A percentile compares a stretch with the other conserved stretches of the same genome.
Conservation (phyloP, 768 basidiomycete genomes). For the Auriscalpium orientale region DNA sequence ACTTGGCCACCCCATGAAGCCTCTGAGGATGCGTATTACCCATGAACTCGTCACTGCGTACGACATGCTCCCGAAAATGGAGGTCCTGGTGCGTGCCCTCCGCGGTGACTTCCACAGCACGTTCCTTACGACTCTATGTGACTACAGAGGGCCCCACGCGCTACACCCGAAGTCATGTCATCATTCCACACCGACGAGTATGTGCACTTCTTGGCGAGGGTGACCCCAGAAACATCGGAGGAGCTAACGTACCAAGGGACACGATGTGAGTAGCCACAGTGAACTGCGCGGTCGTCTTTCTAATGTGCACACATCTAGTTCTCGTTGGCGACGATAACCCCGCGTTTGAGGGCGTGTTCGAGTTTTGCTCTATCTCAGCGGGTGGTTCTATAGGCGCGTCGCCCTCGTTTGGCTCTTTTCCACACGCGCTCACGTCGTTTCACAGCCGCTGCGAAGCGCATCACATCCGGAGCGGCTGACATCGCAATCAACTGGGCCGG, state of each 20-base stretch:
- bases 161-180: slow-evolving; percentile 52
- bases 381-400: slow-evolving; percentile 87
- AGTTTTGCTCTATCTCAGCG: slow-evolving; percentile 94
- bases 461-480: slow-evolving; percentile 73
- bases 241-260: slow-evolving; percentile 79
- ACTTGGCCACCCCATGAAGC: slow-evolving; percentile 91
- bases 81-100: slow-evolving; percentile 61
- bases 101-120: neutral
- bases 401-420: neutral
- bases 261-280: slow-evolving; percentile 54
- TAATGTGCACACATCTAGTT: slow-evolving; percentile 23
- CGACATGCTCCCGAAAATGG: slow-evolving; percentile 91
- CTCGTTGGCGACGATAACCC: slow-evolving; percentile 90
- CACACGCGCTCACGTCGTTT: neutral
- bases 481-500: slow-evolving; percentile 96
- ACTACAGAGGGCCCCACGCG: slow-evolving; percentile 26
- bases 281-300: neutral
- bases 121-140: neutral
- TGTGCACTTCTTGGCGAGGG: slow-evolving; percentile 80
- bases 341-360: slow-evolving; percentile 92
- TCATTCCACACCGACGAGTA: slow-evolving; percentile 98
- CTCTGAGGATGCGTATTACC: slow-evolving; percentile 88
- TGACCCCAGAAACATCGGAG: slow-evolving; percentile 87
- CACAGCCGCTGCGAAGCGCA: slow-evolving; percentile 70
- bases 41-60: slow-evolving; percentile 90